These are phyloP conservation scores for Phanerochaete sordida DNA, from an alignment of 768 basidiomycete species.

Conservation along the genomic window DNA sequence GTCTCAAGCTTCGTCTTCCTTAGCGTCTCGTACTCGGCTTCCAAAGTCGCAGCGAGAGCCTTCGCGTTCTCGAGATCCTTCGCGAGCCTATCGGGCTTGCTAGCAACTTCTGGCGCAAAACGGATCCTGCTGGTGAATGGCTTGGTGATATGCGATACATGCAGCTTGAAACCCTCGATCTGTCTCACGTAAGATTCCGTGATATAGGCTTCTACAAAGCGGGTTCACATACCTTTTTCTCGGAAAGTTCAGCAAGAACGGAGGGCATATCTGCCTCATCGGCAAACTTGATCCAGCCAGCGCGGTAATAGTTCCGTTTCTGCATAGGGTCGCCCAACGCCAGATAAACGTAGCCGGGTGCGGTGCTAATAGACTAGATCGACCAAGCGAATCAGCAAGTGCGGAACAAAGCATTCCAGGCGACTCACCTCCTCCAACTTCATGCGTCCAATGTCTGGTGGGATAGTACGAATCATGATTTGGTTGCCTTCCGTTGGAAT, in stretches of 20 bases:
- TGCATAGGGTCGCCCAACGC: constrained; percentile 90
- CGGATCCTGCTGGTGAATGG: constrained; percentile 78
- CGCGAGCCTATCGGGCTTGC: constrained; percentile 72
- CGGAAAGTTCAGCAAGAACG: constrained; percentile 71
- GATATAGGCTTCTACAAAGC: neutral
- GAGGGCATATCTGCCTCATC: constrained; percentile 80
- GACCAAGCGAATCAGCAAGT: constrained; percentile 4
- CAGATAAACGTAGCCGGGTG: constrained; percentile 83
- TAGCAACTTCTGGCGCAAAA: constrained; percentile 79
- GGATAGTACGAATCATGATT: constrained; percentile 93
- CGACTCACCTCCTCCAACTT: constrained; percentile 82
- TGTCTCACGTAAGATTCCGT: constrained; percentile 28
- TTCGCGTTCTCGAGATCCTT: constrained; percentile 81
- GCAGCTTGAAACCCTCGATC: constrained; percentile 95
- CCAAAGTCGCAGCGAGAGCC: constrained; percentile 66
- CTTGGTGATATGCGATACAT: constrained; percentile 77
- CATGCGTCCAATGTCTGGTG: constrained; percentile 85
- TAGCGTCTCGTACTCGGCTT: constrained; percentile 60
- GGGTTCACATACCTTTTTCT: constrained; percentile 66
- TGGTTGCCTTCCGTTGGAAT: constrained; percentile 75
- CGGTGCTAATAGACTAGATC: constrained; percentile 74
- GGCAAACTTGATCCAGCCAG: constrained; percentile 87
- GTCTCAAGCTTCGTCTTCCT: constrained; percentile 36
- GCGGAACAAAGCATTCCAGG: constrained; percentile 6
- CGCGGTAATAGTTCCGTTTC: constrained; percentile 91